phyloP scores from a whole-genome alignment of 768 basidiomycete genomes.

The Leccinum pellstonianum region DNA sequence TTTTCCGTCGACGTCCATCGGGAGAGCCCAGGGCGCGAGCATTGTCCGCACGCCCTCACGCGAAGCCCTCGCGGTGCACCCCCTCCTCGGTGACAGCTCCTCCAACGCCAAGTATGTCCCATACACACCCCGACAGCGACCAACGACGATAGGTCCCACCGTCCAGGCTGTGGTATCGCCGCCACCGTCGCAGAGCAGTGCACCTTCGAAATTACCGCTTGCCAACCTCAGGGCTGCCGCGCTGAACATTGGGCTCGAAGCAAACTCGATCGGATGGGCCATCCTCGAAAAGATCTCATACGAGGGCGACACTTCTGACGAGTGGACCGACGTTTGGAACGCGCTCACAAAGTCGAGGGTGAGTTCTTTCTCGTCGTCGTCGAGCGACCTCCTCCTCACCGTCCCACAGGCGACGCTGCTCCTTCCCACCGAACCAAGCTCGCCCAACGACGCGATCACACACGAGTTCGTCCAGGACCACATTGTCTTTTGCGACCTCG shows the following conservation, averaged over 20 bases:
- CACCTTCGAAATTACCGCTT: constrained; percentile 65
- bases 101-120: constrained; percentile 57
- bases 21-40: constrained; percentile 44
- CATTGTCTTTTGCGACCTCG: constrained; percentile 61
- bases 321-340: constrained; percentile 72
- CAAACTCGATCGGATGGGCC: constrained; percentile 67
- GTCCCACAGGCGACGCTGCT: constrained; percentile 69
- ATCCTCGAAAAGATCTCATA: constrained; percentile 70
- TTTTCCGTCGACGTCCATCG: constrained; percentile 57
- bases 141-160: constrained; percentile 44
- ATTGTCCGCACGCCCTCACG: constrained; percentile 46
- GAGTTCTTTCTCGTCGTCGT: constrained; percentile 21
- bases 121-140: constrained; percentile 74
- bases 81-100: constrained; percentile 47
- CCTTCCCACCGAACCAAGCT: constrained; percentile 64
- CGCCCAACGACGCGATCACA: constrained; percentile 56
- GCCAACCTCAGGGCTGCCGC: constrained; percentile 73
- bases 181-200: constrained; percentile 51
- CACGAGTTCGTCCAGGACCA: constrained; percentile 84
- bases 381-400: constrained; percentile 1
- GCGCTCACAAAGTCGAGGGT: constrained; percentile 68
- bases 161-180: constrained; percentile 28
- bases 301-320: constrained; percentile 48
- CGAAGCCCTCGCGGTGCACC: constrained; percentile 62
- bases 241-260: constrained; percentile 65